Conservation (phyloP, 441 rosid genomes). For the Croton setiger region DNA sequence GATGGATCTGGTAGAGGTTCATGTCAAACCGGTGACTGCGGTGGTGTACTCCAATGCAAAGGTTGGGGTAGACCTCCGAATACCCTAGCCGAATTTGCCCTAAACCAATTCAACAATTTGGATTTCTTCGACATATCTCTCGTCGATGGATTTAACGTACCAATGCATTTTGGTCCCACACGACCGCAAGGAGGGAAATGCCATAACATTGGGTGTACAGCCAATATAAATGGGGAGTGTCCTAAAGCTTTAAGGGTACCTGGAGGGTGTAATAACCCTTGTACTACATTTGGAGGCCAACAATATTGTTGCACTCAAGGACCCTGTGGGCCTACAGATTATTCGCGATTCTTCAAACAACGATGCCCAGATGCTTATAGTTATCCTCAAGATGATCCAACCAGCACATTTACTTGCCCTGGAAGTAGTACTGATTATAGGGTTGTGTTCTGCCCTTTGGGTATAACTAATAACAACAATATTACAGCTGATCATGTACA, state of each 20-base stretch:
- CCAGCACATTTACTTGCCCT: constrained; percentile 30
- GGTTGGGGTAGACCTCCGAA: constrained; percentile 47
- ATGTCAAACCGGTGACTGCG: constrained; percentile 48
- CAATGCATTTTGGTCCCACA: constrained; percentile 40
- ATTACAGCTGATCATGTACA: no score
- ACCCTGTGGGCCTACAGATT: constrained; percentile 18
- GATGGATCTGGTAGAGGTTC: constrained; percentile 37
- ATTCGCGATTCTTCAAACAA: constrained; percentile 39
- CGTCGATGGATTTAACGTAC: constrained; percentile 58
- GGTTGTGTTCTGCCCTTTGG: background rate
- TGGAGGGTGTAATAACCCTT: constrained; percentile 47
- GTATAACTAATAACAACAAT: no score
- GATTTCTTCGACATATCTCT: constrained; percentile 54
- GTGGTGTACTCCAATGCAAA: constrained; percentile 31
- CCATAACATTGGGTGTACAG: constrained; percentile 25
- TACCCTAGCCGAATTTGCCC: constrained; percentile 50
- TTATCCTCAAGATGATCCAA: constrained; percentile 47
- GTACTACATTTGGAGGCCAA: constrained; percentile 36
- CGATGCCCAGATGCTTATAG: constrained; percentile 49
- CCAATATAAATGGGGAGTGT: constrained; percentile 38
- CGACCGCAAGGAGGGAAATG: background rate
- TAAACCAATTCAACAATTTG: constrained; percentile 31
- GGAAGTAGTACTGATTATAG: background rate
- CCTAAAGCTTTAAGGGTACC: constrained; percentile 31
- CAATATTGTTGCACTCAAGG: constrained; percentile 43